Evolutionary conservation across 2,329 filamentous ascomycete species (phyloP), one percentile per base, ranked within the genome.

Genomic region (Fusarium proliferatum): DNA sequence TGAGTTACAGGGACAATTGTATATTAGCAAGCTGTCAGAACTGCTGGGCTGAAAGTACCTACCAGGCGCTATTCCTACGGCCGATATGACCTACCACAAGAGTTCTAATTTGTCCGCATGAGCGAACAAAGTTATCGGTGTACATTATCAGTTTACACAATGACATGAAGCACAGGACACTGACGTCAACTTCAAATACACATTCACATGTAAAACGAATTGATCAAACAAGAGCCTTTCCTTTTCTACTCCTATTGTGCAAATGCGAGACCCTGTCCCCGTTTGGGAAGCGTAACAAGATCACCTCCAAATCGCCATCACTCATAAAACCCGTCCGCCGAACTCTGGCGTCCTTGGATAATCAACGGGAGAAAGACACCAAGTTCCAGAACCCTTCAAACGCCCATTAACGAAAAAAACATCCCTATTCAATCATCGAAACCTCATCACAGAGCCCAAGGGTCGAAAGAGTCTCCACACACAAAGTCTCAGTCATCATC

Each of bases 201-300:
- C 38, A 45, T 63, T 67, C 59, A 66, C 63, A 63, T 55, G 36
- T 53, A 69, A 51, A 51, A 46, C 45, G 26, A 59, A 56, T 72
- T 77, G 76, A 76, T 78, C 73, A 78, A 79, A 78, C 78, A 77
- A 80, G 74, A 78, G 78, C 78, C 79, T 81, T 74, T 79, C 77
- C 80, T 80, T 80, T 79, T 79, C 80, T 81, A 81, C 79, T 81
- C 79, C 80, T 79, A 78, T 73, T 80, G 76, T 77, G 80, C 78
- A 79, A 74, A 80, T 81, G 77, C 79, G 77, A 80, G 77, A 79
- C 77, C 78, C 76, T 75, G 74, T 78, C 77, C 77, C 76, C 67
- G 75, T 67, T 48, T 64, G 74, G 75, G 72, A 72, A 76, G 79
- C 75, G 79, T 75, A 79, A 78, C 76, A 78, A 73, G 68, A 74